Percentiles rank a stretch among this genome's conserved stretches.
These are phyloP conservation scores for Mrakia gelida DNA, from an alignment of 768 basidiomycete species.

Conservation along the genomic window DNA sequence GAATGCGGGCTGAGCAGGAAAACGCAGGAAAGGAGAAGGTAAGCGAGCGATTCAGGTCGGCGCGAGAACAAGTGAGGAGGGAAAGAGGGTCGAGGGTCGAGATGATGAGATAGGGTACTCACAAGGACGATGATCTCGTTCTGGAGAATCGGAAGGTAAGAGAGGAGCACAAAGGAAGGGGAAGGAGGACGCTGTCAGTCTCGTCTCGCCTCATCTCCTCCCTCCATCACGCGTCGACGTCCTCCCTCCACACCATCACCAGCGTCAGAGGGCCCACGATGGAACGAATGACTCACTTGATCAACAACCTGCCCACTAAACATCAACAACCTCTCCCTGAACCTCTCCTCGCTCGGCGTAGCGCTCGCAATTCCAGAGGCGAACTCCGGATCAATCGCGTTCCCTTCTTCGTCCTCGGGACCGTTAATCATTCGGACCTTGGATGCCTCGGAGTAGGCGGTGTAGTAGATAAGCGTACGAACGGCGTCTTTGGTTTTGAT, in stretches of 20 bases:
- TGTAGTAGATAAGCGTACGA: neutral
- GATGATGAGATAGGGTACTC: neutral
- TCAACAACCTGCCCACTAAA: neutral
- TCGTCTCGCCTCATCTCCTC: neutral
- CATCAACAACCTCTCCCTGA: neutral
- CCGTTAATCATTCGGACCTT: neutral
- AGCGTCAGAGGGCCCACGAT: neutral
- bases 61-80: neutral
- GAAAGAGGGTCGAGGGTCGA: too few species aligned
- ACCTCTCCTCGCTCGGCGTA: neutral
- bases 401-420: neutral
- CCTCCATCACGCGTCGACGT: too few species aligned
- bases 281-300: neutral
- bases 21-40: too few species aligned
- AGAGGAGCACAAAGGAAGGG: neutral
- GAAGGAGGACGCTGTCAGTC: neutral
- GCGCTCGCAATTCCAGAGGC: neutral
- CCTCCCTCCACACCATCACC: neutral
- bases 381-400: too few species aligned
- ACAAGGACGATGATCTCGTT: constrained; percentile 2
- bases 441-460: neutral
- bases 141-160: neutral
- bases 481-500: neutral
- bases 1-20: neutral
- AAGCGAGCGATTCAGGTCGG: too few species aligned